Evolutionary conservation across 164 flowering plant genomes (phyloP).

Genomic region (Nymphaea thermarum): DNA sequence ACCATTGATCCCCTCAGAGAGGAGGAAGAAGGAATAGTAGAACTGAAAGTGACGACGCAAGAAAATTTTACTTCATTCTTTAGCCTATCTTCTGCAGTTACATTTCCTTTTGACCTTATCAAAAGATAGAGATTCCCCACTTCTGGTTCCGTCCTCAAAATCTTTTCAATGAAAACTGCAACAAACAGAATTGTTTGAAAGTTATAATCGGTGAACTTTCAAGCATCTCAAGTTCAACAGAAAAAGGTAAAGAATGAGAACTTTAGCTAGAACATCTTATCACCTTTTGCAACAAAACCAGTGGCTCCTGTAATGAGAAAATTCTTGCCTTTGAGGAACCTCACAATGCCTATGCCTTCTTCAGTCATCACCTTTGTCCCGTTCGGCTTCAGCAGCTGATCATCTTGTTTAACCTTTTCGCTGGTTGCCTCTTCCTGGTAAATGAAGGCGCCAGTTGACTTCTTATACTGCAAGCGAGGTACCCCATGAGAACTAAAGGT

Average conservation of each 20-base stretch:
- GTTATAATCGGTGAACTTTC: no score
- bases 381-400: background rate
- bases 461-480: background rate
- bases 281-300: constrained; percentile 91
- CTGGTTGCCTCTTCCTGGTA: background rate
- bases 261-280: background rate
- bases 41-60: background rate
- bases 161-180: constrained; percentile 92
- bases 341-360: constrained; percentile 72
- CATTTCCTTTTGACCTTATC: constrained; percentile 69
- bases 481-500: background rate
- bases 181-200: background rate
- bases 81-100: constrained; percentile 62
- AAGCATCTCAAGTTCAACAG: no score
- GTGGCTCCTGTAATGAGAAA: constrained; percentile 88
- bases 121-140: constrained; percentile 68
- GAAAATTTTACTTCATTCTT: constrained; percentile 51
- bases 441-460: background rate
- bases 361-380: constrained; percentile 15
- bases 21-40: background rate
- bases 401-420: background rate
- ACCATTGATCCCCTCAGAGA: background rate
- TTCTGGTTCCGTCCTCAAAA: constrained; percentile 70
- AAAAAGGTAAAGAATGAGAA: background rate
- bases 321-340: constrained; percentile 58